Percentiles rank a stretch among this genome's conserved stretches.
phyloP scores from a whole-genome alignment of 352 stramenopile species.

The Bremia lactucae region DNA sequence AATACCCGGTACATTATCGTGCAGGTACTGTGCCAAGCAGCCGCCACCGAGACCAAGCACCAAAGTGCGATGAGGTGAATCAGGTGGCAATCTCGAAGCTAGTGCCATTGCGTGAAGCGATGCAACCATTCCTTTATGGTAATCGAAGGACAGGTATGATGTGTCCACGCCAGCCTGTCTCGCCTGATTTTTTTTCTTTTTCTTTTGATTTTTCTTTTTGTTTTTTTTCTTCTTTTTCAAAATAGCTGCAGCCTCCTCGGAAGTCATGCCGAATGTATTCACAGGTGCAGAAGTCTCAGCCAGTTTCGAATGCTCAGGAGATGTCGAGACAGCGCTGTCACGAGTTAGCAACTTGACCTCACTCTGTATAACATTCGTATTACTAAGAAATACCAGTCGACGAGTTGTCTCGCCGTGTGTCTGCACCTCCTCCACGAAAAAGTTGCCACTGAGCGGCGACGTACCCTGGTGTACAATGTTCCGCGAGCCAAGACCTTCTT shows the following conservation, averaged over 20 bases:
- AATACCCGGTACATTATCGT: slow-evolving; percentile 36
- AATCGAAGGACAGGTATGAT: slow-evolving; percentile 61
- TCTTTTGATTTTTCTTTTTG: slow-evolving; percentile 60
- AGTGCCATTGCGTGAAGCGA: slow-evolving; percentile 36
- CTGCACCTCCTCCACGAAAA: slow-evolving; percentile 62
- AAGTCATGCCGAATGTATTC: slow-evolving; percentile 14
- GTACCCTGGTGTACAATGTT: slow-evolving; percentile 44
- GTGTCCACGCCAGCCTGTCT: slow-evolving; percentile 33
- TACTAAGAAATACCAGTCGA: slow-evolving; percentile 65
- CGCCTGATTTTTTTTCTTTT: slow-evolving; percentile 24
- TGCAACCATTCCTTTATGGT: slow-evolving; percentile 69
- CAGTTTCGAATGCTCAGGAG: slow-evolving; percentile 1
- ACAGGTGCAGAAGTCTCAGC: slow-evolving; percentile 2
- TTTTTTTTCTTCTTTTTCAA: slow-evolving; percentile 40
- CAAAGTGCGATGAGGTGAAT: slow-evolving; percentile 25
- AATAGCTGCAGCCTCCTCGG: slow-evolving; percentile 14
- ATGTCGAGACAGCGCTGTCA: neutral
- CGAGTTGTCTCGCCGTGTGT: slow-evolving; percentile 35
- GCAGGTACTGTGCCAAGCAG: slow-evolving; percentile 52
- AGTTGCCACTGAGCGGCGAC: slow-evolving; percentile 42
- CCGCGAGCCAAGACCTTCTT: slow-evolving; percentile 45
- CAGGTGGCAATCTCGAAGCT: slow-evolving; percentile 5
- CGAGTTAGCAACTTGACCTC: slow-evolving; percentile 39
- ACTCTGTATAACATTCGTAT: slow-evolving; percentile 68
- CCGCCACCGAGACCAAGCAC: slow-evolving; percentile 67